Conservation (phyloP, 768 basidiomycete genomes). For the Lentinula sp. region DNA sequence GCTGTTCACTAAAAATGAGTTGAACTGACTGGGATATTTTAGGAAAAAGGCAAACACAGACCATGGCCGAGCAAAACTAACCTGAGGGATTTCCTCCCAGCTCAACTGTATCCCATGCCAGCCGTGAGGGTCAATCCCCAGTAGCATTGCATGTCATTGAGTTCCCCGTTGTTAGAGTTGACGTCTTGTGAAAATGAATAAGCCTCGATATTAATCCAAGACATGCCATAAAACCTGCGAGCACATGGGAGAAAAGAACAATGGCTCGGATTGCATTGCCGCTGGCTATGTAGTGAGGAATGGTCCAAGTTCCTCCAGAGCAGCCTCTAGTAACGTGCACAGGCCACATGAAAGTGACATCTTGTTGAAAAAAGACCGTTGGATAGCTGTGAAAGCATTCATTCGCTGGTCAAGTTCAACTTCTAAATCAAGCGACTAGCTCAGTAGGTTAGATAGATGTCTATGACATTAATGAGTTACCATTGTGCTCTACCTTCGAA, state of each 20-base stretch:
- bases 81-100: not conserved
- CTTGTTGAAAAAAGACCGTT: not conserved
- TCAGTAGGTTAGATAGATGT: too few species aligned
- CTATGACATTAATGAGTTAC: too few species aligned
- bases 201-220: not conserved
- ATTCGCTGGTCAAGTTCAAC: not conserved
- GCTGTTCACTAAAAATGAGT: not conserved
- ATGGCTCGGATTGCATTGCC: not conserved
- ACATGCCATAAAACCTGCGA: not conserved
- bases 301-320: not conserved
- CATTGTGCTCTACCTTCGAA: too few species aligned
- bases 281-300: not conserved
- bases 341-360: not conserved
- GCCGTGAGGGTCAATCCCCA: not conserved
- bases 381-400: not conserved
- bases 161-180: not conserved
- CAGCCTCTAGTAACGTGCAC: not conserved
- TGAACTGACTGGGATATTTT: not conserved
- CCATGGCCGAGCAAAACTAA: not conserved
- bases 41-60: not conserved
- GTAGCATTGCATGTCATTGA: not conserved
- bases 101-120: not conserved
- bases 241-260: not conserved
- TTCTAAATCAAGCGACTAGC: too few species aligned
- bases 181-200: not conserved